Base-by-base conservation (phyloP, 805 yeast species). In the Metahyphopichia silvanorum region DNA sequence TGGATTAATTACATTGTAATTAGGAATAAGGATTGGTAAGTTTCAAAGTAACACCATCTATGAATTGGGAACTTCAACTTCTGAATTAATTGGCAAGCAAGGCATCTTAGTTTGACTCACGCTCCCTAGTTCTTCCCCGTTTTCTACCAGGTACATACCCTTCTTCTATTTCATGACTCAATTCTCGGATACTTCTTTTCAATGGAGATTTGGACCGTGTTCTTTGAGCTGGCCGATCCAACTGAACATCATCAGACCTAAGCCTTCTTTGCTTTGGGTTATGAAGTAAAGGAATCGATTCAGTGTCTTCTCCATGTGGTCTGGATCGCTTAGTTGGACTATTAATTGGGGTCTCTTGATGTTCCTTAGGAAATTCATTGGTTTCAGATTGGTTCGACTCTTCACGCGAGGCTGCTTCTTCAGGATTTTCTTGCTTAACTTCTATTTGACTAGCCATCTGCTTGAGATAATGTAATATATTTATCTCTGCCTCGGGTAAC, bases 151-250 rank as follows among this genome's bases (percentile, higher is more conserved):
- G 37, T 18, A 32, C 21, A 19, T 22, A 14, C 12, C 33, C 35
- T 15, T 36, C 43, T 15, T 44, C 45, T 12, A 25, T 19, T 5
- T 31, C 38, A 8, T 44, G 31, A 1, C 45, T 17, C 3, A 57
- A 33, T 29, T 53, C 52, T 21, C 37, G 29, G 29, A 49, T 32
- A 24, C 51, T 44, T 36, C 49, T 43, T 34, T 59, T 60, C 34
- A 60, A 31, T 4, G 67, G 67, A 3, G 66, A 60, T 40, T 55
- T 57, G 7, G 64, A 58, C 28, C 67, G 39, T 1, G 67, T 60
- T 25, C 67, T 35, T 27, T 37, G 36, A 4, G 66, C 57, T 4
- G 64, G 64, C 11, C 37, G 44, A 29, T 55, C 63, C 2, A 31
- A 27, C 10, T 24, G 8, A 18, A 13, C 31, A 16, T 9, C 17